A percentile compares a stretch with the other conserved stretches of the same genome.
Conservation (phyloP, 1,284 basidiomycete species). For the Moesziomyces parantarcticus region DNA sequence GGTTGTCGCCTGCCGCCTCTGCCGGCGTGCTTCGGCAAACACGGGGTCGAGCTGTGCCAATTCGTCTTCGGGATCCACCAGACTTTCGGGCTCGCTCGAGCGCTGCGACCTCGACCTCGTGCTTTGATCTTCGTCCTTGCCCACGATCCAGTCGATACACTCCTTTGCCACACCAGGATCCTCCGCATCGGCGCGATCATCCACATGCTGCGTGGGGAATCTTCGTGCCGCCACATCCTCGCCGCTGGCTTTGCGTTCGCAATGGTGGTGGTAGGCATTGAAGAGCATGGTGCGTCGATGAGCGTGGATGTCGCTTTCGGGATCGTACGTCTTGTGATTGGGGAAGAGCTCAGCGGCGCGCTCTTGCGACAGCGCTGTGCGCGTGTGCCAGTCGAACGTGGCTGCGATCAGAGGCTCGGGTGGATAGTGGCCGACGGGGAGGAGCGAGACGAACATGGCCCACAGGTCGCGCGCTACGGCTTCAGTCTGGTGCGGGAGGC, state of each 20-base stretch:
- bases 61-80: constrained; percentile 41
- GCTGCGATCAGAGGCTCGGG: constrained; percentile 49
- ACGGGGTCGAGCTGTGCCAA: constrained; percentile 44
- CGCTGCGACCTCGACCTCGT: constrained; percentile 11
- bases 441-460: constrained; percentile 52
- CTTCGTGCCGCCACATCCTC: not conserved
- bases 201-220: constrained; percentile 2
- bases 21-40: constrained; percentile 36
- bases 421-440: constrained; percentile 37
- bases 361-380: constrained; percentile 32
- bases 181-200: constrained; percentile 18
- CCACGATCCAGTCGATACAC: constrained; percentile 40
- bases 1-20: constrained; percentile 12
- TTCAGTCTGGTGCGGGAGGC: constrained; percentile 50
- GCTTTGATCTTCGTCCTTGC: constrained; percentile 17
- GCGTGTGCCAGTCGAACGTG: constrained; percentile 49
- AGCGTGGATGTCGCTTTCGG: constrained; percentile 33
- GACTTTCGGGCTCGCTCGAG: constrained; percentile 28
- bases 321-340: constrained; percentile 29
- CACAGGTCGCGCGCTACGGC: constrained; percentile 57
- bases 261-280: constrained; percentile 22
- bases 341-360: constrained; percentile 35
- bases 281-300: constrained; percentile 39
- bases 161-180: constrained; percentile 30
- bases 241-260: constrained; percentile 12